phyloP scores from a whole-genome alignment of 2,329 filamentous ascomycete species.

The Colletotrichum tofieldiae region DNA sequence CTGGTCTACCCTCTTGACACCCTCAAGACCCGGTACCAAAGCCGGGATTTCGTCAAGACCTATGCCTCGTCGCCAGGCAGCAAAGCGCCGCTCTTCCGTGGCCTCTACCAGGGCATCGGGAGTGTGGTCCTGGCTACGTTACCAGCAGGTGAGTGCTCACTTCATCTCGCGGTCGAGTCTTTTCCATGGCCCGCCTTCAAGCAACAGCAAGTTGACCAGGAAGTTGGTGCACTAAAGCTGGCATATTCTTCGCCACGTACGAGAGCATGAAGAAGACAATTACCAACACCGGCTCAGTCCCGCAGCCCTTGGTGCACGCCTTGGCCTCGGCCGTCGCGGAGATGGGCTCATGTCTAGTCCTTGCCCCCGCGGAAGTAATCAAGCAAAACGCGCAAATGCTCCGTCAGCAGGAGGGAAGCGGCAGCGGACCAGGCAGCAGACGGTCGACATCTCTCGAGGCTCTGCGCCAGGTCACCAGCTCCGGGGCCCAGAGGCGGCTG shows the following conservation, averaged over 20 bases:
- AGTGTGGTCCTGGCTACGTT: conserved; percentile 88
- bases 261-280: conserved; percentile 81
- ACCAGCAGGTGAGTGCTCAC: conserved; percentile 76
- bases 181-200: neutral
- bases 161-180: neutral
- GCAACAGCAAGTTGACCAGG: conserved; percentile 43
- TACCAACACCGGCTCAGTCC: conserved; percentile 67
- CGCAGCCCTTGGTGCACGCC: conserved; percentile 80
- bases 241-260: conserved; percentile 92
- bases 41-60: conserved; percentile 78
- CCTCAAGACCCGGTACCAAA: conserved; percentile 89
- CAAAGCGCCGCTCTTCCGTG: conserved; percentile 73
- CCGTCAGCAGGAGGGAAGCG: conserved; percentile 48
- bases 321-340: conserved; percentile 83
- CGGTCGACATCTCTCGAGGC: conserved; percentile 64
- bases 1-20: conserved; percentile 92
- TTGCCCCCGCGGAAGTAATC: conserved; percentile 91
- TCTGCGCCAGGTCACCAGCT: conserved; percentile 65
- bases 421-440: neutral
- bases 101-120: conserved; percentile 89
- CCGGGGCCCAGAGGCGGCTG: conserved; percentile 71
- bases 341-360: conserved; percentile 86
- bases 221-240: conserved; percentile 65
- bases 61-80: conserved; percentile 73
- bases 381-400: conserved; percentile 97